These are phyloP conservation scores for Chaetoceros tenuissimus DNA, from an alignment of 108 stramenopile species.

Conservation along the genomic window DNA sequence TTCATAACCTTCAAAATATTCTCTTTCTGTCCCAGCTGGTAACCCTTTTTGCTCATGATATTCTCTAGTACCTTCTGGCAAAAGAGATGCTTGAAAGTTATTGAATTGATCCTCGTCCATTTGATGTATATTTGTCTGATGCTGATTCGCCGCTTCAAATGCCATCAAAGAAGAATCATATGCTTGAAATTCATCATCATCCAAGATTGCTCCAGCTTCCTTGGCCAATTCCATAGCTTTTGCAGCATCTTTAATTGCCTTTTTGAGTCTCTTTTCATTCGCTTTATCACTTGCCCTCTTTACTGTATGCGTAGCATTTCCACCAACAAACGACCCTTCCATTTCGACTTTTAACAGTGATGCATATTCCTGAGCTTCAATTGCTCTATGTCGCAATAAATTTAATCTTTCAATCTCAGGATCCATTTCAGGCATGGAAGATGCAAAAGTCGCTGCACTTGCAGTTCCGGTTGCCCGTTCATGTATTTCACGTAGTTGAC, in stretches of 20 bases:
- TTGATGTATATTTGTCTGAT: constrained; percentile 21
- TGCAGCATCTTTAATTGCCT: constrained; percentile 54
- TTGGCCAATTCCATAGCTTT: constrained; percentile 48
- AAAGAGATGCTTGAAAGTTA: constrained; percentile 41
- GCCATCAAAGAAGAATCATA: constrained; percentile 1
- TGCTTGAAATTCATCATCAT: constrained; percentile 31
- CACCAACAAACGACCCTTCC: neutral
- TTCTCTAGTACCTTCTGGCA: constrained; percentile 57
- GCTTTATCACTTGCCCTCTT: constrained; percentile 39
- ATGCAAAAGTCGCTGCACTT: neutral
- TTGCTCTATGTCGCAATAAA: constrained; percentile 42
- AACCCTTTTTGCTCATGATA: constrained; percentile 43
- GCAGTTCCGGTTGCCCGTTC: neutral
- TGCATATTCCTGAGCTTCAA: constrained; percentile 51
- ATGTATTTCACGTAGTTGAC: neutral
- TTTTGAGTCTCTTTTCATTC: constrained; percentile 46
- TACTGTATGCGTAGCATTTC: constrained; percentile 51
- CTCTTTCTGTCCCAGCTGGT: constrained; percentile 57
- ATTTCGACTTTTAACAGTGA: constrained; percentile 45
- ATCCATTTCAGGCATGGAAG: constrained; percentile 13
- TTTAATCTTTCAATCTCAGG: constrained; percentile 30
- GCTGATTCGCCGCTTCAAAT: constrained; percentile 24
- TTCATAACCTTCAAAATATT: constrained; percentile 61
- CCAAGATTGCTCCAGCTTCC: constrained; percentile 67
- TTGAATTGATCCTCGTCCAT: constrained; percentile 32